Base-by-base conservation (phyloP, 441 rosid species). In the Kokia cookei region DNA sequence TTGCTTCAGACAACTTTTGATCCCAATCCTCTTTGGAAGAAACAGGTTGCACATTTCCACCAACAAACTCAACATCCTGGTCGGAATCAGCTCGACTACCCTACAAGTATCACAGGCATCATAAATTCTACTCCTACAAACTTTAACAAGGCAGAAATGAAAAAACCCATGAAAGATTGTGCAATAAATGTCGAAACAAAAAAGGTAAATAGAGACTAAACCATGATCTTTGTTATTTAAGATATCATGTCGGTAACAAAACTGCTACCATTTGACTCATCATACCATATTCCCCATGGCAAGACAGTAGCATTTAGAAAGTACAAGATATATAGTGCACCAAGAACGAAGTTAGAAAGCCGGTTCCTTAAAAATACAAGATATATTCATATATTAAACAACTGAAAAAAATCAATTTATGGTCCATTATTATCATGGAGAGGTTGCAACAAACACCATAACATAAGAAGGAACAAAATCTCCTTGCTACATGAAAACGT, bases 11-110 rank as follows among this genome's bases (percentile, higher is more conserved):
- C 73, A 91, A 81, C 85, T 95, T 93, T 47, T 89, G 87, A 22
- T 93, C 93, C 99, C 99, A 95, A 59, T 69, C 73, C 73, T 91
- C 96, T 79, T 84, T 88, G 13, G 90, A 88, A 66, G 89, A 86
- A 6, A 93, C 47, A 4, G 91, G 69, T 45, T 83, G 83, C 69
- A 95, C 97, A 57, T 67, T 95, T 10, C 92, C 91, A 69, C 93
- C 87, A 51, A 81, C 73, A 82, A 95, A 88, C 54, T 91, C 95
- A 53, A 86, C 72, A 77, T 84, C 85, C 2, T 82, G 79, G n/a
- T 84, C 74, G 22, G 87, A 80, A 72, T 86, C 87, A 61, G 80
- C 83, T 3, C 12, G 73, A 12, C 78, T 85, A 5, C 37, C 37
- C 97, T 91, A 75, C 72, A 77, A 66, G 67, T 17, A 75, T 22